Evolutionary conservation across 108 stramenopile species (phyloP), one percentile per base, ranked within the genome.

Genomic region (Fragilaria crotonensis): DNA sequence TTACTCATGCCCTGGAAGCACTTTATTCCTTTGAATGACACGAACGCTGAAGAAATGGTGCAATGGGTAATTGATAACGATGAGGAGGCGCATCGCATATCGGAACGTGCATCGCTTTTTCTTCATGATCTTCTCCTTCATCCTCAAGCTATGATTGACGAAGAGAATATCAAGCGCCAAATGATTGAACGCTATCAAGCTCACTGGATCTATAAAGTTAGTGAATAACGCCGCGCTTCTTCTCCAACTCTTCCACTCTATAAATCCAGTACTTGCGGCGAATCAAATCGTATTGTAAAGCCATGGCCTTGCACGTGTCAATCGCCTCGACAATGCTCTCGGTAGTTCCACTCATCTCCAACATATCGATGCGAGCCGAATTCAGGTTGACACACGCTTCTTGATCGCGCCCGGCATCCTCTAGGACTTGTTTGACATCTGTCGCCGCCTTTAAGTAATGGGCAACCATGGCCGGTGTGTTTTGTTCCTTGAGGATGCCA

Each of bases 231-330:
- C n/a, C n/a, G n/a, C n/a, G n/a, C n/a, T 44, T 56, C 47, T 22
- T 33, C 33, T 60, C 48, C 29, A 54, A 45, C 33, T 66, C 52
- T 33, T 48, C 30, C 45, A 66, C 67, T 45, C 86, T 75, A 54
- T 82, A 68, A 7, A 28, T 56, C 90, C 90, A 92, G 65, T 89
- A 92, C 73, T 87, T 88, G 46, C 63, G 64, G 45, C 90, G 83
- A 36, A 92, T 77, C 27, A 64, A 52, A 61, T 90, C 89, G 29
- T 83, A 48, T 47, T 76, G 57, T 17, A 41, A 51, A 19, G 47
- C 66, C 62, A 87, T 54, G 21, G 55, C 70, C 30, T 50, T 54
- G 2, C n/a, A n/a, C n/a, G n/a, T n/a, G n/a, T n/a, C n/a, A n/a
- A n/a, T n/a, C n/a, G n/a, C n/a, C n/a, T n/a, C n/a, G n/a, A n/a